Conservation (phyloP, 345 rosid species). For the Brassica napus region Da-Ae NC_063447.1:60569001-60569500, state of each 20-base stretch:
- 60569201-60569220: conserved; percentile 77
- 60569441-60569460: background rate
- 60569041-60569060: background rate
- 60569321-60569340: background rate
- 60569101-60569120: background rate
- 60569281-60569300: conserved; percentile 45
- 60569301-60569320: background rate
- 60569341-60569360: background rate
- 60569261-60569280: conserved; percentile 69
- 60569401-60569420: background rate
- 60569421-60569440: conserved; percentile 1
- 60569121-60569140: background rate
- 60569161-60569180: conserved; percentile 56
- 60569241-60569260: conserved; percentile 67
- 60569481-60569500: background rate
- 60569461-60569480: too few relatives aligned
- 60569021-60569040: conserved; percentile 5
- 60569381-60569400: conserved; percentile 6
- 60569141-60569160: conserved; percentile 67
- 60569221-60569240: conserved; percentile 76
- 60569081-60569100: conserved; percentile 16
- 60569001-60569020: conserved; percentile 4
- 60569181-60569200: conserved; percentile 65
- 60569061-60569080: background rate
- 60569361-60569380: background rate